Conservation (phyloP, 257 asterid genomes). For the Haberlea rhodopensis region DNA sequence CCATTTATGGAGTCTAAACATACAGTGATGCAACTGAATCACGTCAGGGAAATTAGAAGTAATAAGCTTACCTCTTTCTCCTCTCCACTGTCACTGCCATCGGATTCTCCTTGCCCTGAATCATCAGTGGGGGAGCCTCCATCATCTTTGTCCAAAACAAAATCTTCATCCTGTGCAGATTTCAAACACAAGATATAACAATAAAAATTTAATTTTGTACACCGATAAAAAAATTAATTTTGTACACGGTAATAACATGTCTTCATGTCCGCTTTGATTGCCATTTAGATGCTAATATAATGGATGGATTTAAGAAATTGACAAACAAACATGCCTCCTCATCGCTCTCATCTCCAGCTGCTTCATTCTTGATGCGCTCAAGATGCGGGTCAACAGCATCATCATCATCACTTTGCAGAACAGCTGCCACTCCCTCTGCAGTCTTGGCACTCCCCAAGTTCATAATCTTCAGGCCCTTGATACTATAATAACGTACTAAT, state of each 20-base stretch:
- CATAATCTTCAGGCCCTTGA: constrained; percentile 75
- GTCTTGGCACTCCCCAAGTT: constrained; percentile 49
- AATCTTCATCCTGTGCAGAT: constrained; percentile 71
- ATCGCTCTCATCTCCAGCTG: constrained; percentile 57
- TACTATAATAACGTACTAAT: constrained; percentile 41
- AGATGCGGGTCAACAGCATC: constrained; percentile 89
- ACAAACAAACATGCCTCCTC: constrained; percentile 14
- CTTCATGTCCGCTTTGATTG: not conserved
- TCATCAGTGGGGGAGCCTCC: constrained; percentile 96
- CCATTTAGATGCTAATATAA: not conserved
- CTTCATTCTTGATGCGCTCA: constrained; percentile 73
- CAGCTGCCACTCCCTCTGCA: constrained; percentile 63
- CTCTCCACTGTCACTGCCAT: constrained; percentile 63
- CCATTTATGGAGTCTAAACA: constrained; percentile 25
- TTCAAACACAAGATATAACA: not conserved
- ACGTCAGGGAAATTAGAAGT: not conserved
- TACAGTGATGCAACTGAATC: constrained; percentile 1
- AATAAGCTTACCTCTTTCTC: constrained; percentile 53
- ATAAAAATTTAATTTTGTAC: too few species aligned
- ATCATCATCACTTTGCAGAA: constrained; percentile 53
- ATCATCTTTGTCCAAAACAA: constrained; percentile 70
- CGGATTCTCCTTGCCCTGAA: constrained; percentile 81
- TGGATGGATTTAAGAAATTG: not conserved
- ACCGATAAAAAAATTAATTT: too few species aligned
- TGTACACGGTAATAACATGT: not conserved